A percentile compares a stretch with the other conserved stretches of the same genome.
Evolutionary conservation across 2,329 filamentous ascomycete species (phyloP).

Genomic region (Aureobasidium uvarum): DNA sequence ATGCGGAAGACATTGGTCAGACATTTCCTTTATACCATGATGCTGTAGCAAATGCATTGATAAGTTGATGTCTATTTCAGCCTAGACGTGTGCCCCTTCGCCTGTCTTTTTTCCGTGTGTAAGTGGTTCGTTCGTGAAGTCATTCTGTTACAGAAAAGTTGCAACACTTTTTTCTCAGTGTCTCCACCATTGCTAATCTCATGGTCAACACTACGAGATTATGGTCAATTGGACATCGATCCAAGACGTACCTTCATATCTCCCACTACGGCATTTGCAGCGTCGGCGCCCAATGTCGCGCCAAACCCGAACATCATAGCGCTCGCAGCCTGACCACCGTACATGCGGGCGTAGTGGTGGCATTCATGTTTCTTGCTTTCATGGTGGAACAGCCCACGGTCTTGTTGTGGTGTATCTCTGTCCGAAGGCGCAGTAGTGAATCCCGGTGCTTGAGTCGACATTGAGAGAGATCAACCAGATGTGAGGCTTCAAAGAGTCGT

Average conservation of each 20-base stretch:
- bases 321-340: slow-evolving; percentile 34
- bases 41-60: not conserved
- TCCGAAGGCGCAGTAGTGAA: slow-evolving; percentile 33
- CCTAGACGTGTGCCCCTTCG: not conserved
- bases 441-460: slow-evolving; percentile 32
- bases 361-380: slow-evolving; percentile 35
- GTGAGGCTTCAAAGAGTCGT: not conserved
- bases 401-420: slow-evolving; percentile 34
- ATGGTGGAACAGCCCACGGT: slow-evolving; percentile 34
- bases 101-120: not conserved
- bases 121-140: not conserved
- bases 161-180: slow-evolving; percentile 2
- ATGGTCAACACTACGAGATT: not conserved
- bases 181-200: slow-evolving; percentile 27
- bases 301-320: slow-evolving; percentile 35
- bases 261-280: slow-evolving; percentile 35
- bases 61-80: not conserved
- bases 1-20: not conserved
- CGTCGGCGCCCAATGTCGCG: slow-evolving; percentile 35
- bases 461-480: slow-evolving; percentile 7
- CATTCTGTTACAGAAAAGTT: not conserved
- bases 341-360: slow-evolving; percentile 37
- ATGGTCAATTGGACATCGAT: not conserved
- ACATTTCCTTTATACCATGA: too few species aligned
- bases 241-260: slow-evolving; percentile 33